Evolutionary conservation across 2,329 filamentous ascomycete species (phyloP).

Genomic region (Colletotrichum sp.): DNA sequence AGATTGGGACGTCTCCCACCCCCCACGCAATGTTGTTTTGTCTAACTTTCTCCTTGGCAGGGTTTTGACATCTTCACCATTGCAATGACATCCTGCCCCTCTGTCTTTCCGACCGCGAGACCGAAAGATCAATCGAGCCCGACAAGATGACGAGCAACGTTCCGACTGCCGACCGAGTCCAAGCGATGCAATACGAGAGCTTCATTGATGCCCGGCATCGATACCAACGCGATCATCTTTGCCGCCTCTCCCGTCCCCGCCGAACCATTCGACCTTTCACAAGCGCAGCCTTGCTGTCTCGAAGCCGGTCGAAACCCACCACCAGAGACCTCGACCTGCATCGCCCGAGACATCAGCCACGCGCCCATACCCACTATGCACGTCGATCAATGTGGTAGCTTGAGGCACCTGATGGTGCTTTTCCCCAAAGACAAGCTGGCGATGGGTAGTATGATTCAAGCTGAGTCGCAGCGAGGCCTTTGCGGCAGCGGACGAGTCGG

Average conservation of each 20-base stretch:
- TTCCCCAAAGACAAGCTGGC: background rate
- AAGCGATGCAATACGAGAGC: background rate
- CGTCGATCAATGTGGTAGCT: background rate
- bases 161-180: background rate
- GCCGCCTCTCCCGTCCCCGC: background rate
- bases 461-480: background rate
- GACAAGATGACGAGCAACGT: background rate
- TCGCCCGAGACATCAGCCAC: background rate
- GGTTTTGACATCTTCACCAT: background rate
- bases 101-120: background rate
- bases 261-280: background rate
- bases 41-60: background rate
- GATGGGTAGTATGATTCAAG: background rate
- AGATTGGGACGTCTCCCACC: background rate
- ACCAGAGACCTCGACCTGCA: background rate
- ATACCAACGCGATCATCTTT: background rate
- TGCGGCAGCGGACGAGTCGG: background rate
- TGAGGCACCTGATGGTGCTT: background rate
- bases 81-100: background rate
- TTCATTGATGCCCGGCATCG: background rate
- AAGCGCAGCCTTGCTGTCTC: background rate
- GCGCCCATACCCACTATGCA: background rate
- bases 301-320: background rate
- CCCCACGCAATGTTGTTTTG: background rate
- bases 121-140: background rate